Percentiles rank a stretch among this genome's conserved stretches.
Evolutionary conservation across 257 asterid species (phyloP).

Genomic region (Pogostemon cablin): DNA sequence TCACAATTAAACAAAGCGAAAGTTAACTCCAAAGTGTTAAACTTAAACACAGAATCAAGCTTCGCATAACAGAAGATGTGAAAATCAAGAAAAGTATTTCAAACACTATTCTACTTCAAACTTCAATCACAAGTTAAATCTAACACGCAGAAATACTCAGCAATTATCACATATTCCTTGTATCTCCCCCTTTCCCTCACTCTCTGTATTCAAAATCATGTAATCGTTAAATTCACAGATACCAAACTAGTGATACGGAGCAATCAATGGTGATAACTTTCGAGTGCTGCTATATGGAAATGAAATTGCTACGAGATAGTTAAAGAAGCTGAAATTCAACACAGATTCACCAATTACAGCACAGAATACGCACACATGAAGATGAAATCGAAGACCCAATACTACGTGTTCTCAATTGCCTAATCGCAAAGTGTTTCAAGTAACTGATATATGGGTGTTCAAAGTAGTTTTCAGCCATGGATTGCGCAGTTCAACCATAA

Average conservation of each 20-base stretch:
- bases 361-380: not conserved
- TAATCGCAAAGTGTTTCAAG: no score
- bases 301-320: slow-evolving; percentile 6
- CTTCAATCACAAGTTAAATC: slow-evolving; percentile 42
- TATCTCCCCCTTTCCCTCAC: not conserved
- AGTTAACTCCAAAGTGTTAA: slow-evolving; percentile 29
- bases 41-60: slow-evolving; percentile 35
- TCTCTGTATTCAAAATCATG: not conserved
- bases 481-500: not conserved
- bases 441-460: no score
- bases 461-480: slow-evolving; percentile 4
- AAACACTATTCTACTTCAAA: slow-evolving; percentile 36
- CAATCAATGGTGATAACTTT: not conserved
- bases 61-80: slow-evolving; percentile 46
- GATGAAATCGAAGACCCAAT: not conserved
- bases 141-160: slow-evolving; percentile 19
- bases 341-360: slow-evolving; percentile 3
- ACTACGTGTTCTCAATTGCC: not conserved
- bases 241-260: slow-evolving; percentile 26
- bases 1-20: slow-evolving; percentile 30
- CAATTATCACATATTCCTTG: not conserved
- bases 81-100: slow-evolving; percentile 52
- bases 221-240: not conserved
- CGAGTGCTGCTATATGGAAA: not conserved
- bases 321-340: slow-evolving; percentile 7